phyloP scores from a whole-genome alignment of 495 filamentous ascomycete genomes.

The Pyrenula massariospora region DNA sequence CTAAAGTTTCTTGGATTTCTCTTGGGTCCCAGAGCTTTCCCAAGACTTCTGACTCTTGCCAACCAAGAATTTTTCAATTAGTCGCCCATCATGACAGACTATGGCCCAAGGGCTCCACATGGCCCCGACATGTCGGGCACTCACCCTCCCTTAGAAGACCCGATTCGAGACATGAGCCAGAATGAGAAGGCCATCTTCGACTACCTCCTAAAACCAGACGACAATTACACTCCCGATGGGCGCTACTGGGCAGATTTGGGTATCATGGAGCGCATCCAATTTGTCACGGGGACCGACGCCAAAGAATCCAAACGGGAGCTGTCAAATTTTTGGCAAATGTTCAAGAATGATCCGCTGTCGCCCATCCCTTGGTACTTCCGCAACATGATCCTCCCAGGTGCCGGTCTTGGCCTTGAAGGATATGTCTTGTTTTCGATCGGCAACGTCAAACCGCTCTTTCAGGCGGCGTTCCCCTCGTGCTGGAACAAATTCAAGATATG shows the following conservation, averaged over 20 bases:
- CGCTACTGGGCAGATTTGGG: conserved; percentile 83
- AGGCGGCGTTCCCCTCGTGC: conserved; percentile 55
- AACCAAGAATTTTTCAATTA: neutral
- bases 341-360: conserved; percentile 67
- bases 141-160: conserved; percentile 31
- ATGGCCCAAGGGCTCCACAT: conserved; percentile 42
- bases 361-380: conserved; percentile 72
- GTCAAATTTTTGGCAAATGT: conserved; percentile 57
- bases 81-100: conserved; percentile 32
- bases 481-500: conserved; percentile 57
- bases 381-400: conserved; percentile 81
- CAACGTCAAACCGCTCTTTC: conserved; percentile 68
- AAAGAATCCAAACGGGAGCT: conserved; percentile 54
- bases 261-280: conserved; percentile 49
- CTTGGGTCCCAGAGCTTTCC: neutral
- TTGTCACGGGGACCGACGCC: conserved; percentile 58
- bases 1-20: neutral
- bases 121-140: conserved; percentile 41
- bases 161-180: conserved; percentile 32
- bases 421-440: conserved; percentile 87
- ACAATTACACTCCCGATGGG: conserved; percentile 69
- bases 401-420: conserved; percentile 80
- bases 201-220: conserved; percentile 64
- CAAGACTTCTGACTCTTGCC: neutral
- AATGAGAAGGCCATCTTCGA: conserved; percentile 63